Base-by-base conservation (phyloP, 2,329 filamentous ascomycete species). In the Clarireedia homoeocarpa region DNA sequence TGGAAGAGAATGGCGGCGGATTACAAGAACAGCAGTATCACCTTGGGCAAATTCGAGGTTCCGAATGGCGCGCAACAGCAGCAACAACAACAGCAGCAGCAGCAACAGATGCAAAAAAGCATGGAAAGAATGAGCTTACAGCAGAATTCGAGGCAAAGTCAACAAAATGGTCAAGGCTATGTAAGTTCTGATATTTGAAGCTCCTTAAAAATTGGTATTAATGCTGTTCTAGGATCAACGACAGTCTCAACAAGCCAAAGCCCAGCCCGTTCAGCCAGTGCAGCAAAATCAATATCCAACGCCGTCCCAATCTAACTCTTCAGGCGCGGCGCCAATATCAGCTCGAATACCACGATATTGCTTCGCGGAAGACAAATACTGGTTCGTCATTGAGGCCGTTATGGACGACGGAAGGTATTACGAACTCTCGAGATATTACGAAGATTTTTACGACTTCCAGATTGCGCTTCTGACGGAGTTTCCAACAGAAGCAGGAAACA, bases 1-100 rank as follows among this genome's bases (percentile, higher is more conserved):
- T 99, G 94, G 94, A 99, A 99, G 77, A 95, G 95, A 74, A 96
- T 96, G 90, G 91, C 94, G 0, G 92, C 92, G 55, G 92, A 96
- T 62, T 99, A 99, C 74, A 99, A 99, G 77, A 96, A 97, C 71
- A 96, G 91, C 71, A 97, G 94, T 73, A 97, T 99, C 69, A 92
- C 91, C 0, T 76, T 99, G 44, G 94, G 94, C 63, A 95, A 92
- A 72, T 92, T 95, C 63, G 89, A 92, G 65, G 77, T 74, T 57
- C 77, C 81, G 60, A 70, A 56, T 70, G 68, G 61, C 59, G 66
- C 63, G 36, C 75, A 80, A 63, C 79, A 79, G 63, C 74, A 79
- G 62, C 79, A 81, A 62, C 76, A 34, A 12, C 30, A 34, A 4
- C 30, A 34, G 30, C 30, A 34, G 36, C 75, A 80, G 63, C 79